A percentile compares a stretch with the other conserved stretches of the same genome.
Evolutionary conservation across 2,329 filamentous ascomycete species (phyloP).

Genomic region (Domatiomyces catenatus): DNA sequence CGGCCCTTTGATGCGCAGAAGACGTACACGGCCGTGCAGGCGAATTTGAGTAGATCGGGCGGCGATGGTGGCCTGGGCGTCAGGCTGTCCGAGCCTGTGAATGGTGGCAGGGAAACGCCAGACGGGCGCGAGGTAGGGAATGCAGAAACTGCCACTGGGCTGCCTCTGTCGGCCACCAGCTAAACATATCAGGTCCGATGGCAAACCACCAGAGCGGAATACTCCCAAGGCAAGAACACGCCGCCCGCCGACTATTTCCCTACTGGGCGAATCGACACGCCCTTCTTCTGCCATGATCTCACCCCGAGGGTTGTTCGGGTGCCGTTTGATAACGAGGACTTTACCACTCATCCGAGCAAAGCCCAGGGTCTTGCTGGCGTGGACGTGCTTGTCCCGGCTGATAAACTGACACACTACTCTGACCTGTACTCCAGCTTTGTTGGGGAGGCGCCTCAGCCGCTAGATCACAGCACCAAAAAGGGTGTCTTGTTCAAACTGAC

Average conservation of each 20-base stretch:
- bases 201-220: neutral
- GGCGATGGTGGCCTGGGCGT: conserved; percentile 12
- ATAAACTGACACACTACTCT: conserved; percentile 6
- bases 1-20: conserved; percentile 9
- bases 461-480: conserved; percentile 4
- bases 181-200: neutral
- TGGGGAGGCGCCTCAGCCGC: conserved; percentile 4
- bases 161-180: neutral
- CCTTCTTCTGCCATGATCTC: conserved; percentile 18
- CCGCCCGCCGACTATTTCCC: conserved; percentile 1
- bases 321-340: conserved; percentile 8
- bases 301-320: conserved; percentile 19
- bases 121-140: conserved; percentile 11
- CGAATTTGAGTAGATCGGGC: neutral
- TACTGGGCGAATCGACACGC: conserved; percentile 10
- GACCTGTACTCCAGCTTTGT: conserved; percentile 9
- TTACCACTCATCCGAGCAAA: conserved; percentile 13
- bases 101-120: conserved; percentile 13
- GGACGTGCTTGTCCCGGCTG: conserved; percentile 10
- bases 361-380: conserved; percentile 13
- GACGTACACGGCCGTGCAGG: conserved; percentile 3
- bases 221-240: neutral
- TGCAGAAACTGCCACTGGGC: neutral
- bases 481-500: conserved; percentile 7
- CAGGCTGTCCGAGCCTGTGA: conserved; percentile 7